These are phyloP conservation scores for Ophiocordyceps robertsii DNA, from an alignment of 2,329 filamentous ascomycete species.

Conservation along the genomic window DNA sequence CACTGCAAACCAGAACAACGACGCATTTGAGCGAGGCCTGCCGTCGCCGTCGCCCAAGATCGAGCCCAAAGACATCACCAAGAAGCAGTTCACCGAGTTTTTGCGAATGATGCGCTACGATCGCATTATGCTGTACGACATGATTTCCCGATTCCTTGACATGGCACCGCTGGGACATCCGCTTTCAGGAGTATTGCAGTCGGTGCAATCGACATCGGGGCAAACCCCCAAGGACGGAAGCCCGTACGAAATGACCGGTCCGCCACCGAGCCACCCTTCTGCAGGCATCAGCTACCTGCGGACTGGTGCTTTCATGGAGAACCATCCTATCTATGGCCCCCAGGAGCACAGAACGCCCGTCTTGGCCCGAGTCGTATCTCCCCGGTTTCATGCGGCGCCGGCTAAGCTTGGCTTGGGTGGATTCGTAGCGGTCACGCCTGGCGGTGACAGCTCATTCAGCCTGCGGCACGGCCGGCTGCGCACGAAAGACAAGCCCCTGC, in stretches of 20 bases:
- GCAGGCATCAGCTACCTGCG: slow-evolving; percentile 49
- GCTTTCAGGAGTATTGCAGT: slow-evolving; percentile 11
- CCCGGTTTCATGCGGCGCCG: slow-evolving; percentile 18
- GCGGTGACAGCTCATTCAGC: slow-evolving; percentile 30
- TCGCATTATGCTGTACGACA: slow-evolving; percentile 33
- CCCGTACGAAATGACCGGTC: slow-evolving; percentile 38
- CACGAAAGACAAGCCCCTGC: slow-evolving; percentile 9
- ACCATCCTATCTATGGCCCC: slow-evolving; percentile 48
- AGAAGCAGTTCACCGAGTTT: slow-evolving; percentile 36
- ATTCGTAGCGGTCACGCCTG: slow-evolving; percentile 31
- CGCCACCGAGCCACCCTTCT: slow-evolving; percentile 48
- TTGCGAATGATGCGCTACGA: slow-evolving; percentile 39
- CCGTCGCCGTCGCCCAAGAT: slow-evolving; percentile 12
- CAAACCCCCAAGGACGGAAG: slow-evolving; percentile 12
- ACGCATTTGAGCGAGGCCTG: slow-evolving; percentile 25
- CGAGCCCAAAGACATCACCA: slow-evolving; percentile 26
- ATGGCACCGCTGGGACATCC: slow-evolving; percentile 36
- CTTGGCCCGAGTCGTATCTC: slow-evolving; percentile 36
- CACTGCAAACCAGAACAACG: slow-evolving; percentile 21
- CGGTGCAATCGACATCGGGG: slow-evolving; percentile 11
- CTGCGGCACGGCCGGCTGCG: slow-evolving; percentile 7
- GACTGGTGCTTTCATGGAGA: slow-evolving; percentile 39
- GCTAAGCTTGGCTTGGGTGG: slow-evolving; percentile 41
- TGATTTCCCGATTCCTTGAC: slow-evolving; percentile 49
- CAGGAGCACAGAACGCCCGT: slow-evolving; percentile 35